These are phyloP conservation scores for Endocarpon pusillum DNA, from an alignment of 495 filamentous ascomycete species.

Conservation along the genomic window DNA sequence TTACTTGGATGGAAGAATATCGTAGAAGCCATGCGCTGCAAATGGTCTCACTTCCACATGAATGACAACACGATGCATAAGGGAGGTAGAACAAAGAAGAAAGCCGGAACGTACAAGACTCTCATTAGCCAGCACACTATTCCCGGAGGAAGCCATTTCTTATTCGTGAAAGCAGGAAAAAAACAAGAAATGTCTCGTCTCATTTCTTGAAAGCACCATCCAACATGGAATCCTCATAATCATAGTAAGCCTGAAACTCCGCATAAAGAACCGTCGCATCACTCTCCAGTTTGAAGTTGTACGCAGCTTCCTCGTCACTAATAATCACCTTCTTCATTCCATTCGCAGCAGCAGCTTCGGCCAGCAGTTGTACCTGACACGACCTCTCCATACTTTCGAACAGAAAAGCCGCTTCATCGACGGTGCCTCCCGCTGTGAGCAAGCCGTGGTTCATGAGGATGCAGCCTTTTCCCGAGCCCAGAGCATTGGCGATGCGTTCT, in stretches of 20 bases:
- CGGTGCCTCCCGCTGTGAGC: conserved; percentile 32
- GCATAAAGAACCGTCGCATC: conserved; percentile 14
- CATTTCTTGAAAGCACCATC: conserved; percentile 5
- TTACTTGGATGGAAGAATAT: too few relatives aligned
- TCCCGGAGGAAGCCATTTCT: too few relatives aligned
- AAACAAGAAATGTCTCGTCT: too few relatives aligned
- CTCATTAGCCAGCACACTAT: too few relatives aligned
- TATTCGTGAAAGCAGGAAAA: too few relatives aligned
- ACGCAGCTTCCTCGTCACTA: conserved; percentile 32
- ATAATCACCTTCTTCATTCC: conserved; percentile 24
- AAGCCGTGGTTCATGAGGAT: conserved; percentile 40
- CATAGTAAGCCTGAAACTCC: conserved; percentile 14
- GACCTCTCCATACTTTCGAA: conserved; percentile 33
- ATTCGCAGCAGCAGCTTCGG: conserved; percentile 29
- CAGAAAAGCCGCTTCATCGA: conserved; percentile 37
- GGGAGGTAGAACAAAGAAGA: too few relatives aligned
- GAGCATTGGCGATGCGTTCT: conserved; percentile 27
- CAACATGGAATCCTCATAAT: conserved; percentile 9
- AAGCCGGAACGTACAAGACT: too few relatives aligned
- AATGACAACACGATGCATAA: too few relatives aligned
- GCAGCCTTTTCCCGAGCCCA: conserved; percentile 27
- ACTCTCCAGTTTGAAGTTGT: conserved; percentile 35
- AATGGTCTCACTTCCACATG: too few relatives aligned
- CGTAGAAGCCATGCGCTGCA: too few relatives aligned
- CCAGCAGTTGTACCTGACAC: conserved; percentile 31